phyloP scores from a whole-genome alignment of 768 basidiomycete genomes.

The Boletellus ananas region DNA sequence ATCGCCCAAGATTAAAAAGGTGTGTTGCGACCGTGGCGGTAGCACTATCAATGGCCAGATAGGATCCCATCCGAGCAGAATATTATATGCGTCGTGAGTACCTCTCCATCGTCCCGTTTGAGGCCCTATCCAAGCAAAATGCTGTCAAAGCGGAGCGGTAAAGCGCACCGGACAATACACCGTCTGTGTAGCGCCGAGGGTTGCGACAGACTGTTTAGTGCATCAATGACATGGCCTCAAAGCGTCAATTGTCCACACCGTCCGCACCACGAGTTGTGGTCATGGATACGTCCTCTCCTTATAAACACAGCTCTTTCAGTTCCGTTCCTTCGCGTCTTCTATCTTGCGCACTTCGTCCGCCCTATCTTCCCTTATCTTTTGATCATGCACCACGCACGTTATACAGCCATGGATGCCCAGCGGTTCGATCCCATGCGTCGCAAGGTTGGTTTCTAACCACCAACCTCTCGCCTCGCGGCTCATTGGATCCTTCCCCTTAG shows the following conservation, averaged over 20 bases:
- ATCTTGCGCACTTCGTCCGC: constrained; percentile 21
- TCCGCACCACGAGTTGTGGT: constrained; percentile 24
- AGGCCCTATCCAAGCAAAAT: constrained; percentile 1
- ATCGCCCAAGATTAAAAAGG: constrained; percentile 24
- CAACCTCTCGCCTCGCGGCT: constrained; percentile 17
- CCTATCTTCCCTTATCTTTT: constrained; percentile 28
- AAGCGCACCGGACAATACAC: constrained; percentile 20
- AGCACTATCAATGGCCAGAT: constrained; percentile 12
- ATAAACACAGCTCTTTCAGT: constrained; percentile 24
- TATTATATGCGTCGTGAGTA: constrained; percentile 15
- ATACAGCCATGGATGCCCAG: constrained; percentile 30
- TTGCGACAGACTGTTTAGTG: constrained; percentile 16
- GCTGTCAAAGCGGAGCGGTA: constrained; percentile 20
- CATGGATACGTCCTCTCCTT: constrained; percentile 22
- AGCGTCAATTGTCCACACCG: constrained; percentile 19
- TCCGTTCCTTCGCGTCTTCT: constrained; percentile 29
- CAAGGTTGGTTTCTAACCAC: constrained; percentile 22
- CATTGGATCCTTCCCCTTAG: constrained; percentile 18
- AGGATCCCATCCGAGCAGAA: constrained; percentile 5
- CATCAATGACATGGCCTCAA: constrained; percentile 20
- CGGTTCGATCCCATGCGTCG: constrained; percentile 31
- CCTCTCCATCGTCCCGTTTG: not conserved
- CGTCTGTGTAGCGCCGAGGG: constrained; percentile 7
- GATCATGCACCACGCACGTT: constrained; percentile 26
- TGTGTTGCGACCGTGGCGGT: constrained; percentile 15